Conservation (phyloP, 164 flowering plant species). For the Kingdonia uniflora region DNA sequence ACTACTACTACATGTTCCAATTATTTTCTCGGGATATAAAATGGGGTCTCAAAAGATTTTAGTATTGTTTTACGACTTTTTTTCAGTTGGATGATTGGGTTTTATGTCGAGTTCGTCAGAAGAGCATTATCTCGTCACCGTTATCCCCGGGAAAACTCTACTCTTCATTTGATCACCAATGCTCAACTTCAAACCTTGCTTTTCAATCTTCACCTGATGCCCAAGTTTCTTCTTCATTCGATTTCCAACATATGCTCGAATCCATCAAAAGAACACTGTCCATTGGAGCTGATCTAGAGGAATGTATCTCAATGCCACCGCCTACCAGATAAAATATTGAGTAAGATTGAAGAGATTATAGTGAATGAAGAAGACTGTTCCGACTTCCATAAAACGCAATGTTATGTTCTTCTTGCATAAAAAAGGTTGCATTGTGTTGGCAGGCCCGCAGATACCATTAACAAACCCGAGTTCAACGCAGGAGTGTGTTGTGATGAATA, state of each 20-base stretch:
- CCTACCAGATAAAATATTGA: not conserved
- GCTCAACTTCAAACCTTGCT: not conserved
- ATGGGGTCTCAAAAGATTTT: not conserved
- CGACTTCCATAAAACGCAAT: too few relatives aligned
- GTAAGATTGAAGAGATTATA: too few relatives aligned
- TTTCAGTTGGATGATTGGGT: conserved; percentile 35
- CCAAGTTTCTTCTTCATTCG: conserved; percentile 13
- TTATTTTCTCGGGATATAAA: too few relatives aligned
- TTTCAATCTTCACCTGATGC: conserved; percentile 7
- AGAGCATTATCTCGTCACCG: conserved; percentile 7
- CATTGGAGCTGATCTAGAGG: conserved; percentile 12
- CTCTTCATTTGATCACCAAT: too few relatives aligned
- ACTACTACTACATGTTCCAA: too few relatives aligned
- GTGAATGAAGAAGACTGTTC: too few relatives aligned
- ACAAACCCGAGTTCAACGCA: too few relatives aligned
- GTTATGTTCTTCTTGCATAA: too few relatives aligned
- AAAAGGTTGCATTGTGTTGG: too few relatives aligned
- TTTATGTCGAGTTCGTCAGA: conserved; percentile 28
- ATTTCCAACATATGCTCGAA: conserved; percentile 12
- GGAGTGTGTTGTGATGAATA: too few relatives aligned
- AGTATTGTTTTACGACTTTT: not conserved
- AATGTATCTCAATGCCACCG: conserved; percentile 13
- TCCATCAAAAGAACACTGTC: conserved; percentile 18
- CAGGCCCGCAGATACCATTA: too few relatives aligned
- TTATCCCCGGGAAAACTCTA: conserved; percentile 5